Evolutionary conservation across 2,329 filamentous ascomycete species (phyloP).

Genomic region (Paecilomyces formosus): DNA sequence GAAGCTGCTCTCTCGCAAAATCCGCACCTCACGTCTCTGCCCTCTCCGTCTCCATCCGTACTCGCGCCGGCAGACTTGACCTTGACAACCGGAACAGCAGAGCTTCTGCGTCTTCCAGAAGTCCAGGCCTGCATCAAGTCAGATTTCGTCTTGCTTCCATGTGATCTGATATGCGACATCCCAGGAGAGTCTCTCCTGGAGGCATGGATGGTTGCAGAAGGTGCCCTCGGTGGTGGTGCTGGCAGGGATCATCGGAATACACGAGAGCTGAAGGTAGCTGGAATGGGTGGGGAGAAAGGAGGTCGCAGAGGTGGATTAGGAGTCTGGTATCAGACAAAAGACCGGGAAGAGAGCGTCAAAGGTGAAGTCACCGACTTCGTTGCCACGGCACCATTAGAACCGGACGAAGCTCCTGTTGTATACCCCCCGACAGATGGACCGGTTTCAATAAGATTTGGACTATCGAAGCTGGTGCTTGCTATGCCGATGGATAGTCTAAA

Average conservation of each 20-base stretch:
- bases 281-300: constrained; percentile 47
- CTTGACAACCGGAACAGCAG: constrained; percentile 80
- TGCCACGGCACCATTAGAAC: constrained; percentile 62
- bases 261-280: constrained; percentile 37
- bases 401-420: constrained; percentile 43
- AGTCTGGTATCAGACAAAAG: constrained; percentile 86
- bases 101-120: constrained; percentile 77
- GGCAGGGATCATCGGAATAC: constrained; percentile 34
- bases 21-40: constrained; percentile 43
- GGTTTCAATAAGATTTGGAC: constrained; percentile 57
- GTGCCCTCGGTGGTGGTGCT: constrained; percentile 56
- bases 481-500: constrained; percentile 86
- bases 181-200: constrained; percentile 76
- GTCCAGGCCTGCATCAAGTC: constrained; percentile 69
- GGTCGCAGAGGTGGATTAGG: constrained; percentile 71
- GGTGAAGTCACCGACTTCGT: constrained; percentile 91
- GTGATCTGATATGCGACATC: constrained; percentile 86
- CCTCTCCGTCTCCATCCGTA: constrained; percentile 53
- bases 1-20: constrained; percentile 43
- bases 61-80: constrained; percentile 69
- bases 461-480: constrained; percentile 75
- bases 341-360: constrained; percentile 64
- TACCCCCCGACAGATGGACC: constrained; percentile 45
- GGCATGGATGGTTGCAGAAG: constrained; percentile 83
- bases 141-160: constrained; percentile 87